Base-by-base conservation (phyloP, 768 basidiomycete genomes). In the Leccinum barrowsii region DNA sequence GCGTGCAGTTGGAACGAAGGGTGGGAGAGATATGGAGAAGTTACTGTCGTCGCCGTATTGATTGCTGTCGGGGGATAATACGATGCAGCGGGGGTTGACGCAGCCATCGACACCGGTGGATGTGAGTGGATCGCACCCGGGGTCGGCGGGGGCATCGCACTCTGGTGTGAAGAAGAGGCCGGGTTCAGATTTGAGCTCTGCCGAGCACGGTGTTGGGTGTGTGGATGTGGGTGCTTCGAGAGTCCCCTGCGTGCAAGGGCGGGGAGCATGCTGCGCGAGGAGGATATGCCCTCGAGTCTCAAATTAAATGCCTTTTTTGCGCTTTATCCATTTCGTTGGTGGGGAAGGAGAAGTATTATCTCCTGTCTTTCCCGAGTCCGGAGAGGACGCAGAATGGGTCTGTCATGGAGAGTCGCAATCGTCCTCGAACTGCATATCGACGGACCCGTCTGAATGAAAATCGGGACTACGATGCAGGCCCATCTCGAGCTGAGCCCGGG, bases 241-340 rank as follows among this genome's bases (percentile, higher is more conserved):
- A 72, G 59, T 2, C 70, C 68, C 51, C 66, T 67, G 5, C 72
- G 67, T 5, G 53, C 60, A 46, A 59, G 50, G 7, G 61, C 6
- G 22, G 59, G 55, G 40, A 64, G 64, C 55, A 64, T 67, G 32
- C 61, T 52, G 4, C 70, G 67, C 1, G 67, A 50, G 19, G 72
- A 64, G 37, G 73, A 71, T 54, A 81, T 72, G 32, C 80, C 80
- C 46, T 78, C 79, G 55, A 81, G 70, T 63, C 67, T 77, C 50
- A 88, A 72, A 60, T 82, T 80, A 71, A 83, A 82, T 24, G 78
- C 79, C 66, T 80, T 81, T 81, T 73, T 86, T 87, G 59, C 85
- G 80, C 66, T 80, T 80, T 60, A 76, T 59, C 84, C 85, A 85
- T 58, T 71, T 73, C 13, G 70, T 70, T 47, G 61, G 68, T 54